Base-by-base conservation (phyloP, 179 eudicot species). In the Beta lomatogona region DNA sequence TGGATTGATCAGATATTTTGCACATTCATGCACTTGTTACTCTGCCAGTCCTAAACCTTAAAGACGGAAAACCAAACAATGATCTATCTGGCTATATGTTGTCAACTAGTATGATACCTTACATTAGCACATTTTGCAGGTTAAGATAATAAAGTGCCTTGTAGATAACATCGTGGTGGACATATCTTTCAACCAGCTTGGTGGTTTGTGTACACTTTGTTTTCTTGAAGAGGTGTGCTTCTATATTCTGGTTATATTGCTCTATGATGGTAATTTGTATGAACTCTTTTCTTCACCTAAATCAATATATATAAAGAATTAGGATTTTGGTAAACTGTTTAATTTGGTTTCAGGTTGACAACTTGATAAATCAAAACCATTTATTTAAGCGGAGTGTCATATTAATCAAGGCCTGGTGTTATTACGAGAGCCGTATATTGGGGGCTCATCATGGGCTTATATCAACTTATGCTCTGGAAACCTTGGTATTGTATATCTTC, bases 391-490 rank as follows among this genome's bases (percentile, higher is more conserved):
- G 97, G 75, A 96, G 99, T 90, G 85, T 96, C 79, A 94, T 96
- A 86, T 84, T 96, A 78, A 94, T 96, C 71, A 96, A 96, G 88
- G 99, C 99, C 6, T 96, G 99, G 99, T 96, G 99, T 79, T 96
- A 94, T 78, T 96, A 96, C 76, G 99, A 96, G 88, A 96, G 99
- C 85, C 96, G 99, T 50, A 86, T 96, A 86, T 82, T 96, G 85
- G 99, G 99, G 87, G 99, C 99, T 82, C 98, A 94, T 86, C 97
- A 96, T 85, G 99, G 97, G 61, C 97, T 96, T 80, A 94, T 96
- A 67, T 96, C 99, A 75, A 96, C 99, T 59, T 96, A 96, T 83
- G 99, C 99, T 81, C 86, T 96, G 74, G 99, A 96, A 88, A 96
- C 98, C 63, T 87, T 96, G 87, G 99, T 96, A 88, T 96, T 96